A percentile compares a stretch with the other conserved stretches of the same genome.
Evolutionary conservation across 805 yeast genomes (phyloP).

Genomic region (Kluyveromyces dobzhanskii): DNA sequence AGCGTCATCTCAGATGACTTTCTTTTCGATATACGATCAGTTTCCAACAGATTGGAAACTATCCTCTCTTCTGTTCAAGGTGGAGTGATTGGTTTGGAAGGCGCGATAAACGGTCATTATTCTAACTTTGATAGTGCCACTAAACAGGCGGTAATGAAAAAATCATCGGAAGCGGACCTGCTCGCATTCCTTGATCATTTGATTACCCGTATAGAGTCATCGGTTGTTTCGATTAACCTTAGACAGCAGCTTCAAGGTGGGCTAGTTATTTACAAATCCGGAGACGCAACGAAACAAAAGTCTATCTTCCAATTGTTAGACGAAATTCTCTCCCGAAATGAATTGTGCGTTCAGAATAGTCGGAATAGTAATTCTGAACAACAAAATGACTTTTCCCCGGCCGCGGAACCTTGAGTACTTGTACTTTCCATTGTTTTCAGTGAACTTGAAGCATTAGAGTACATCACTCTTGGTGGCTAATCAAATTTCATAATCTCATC

Average conservation of each 20-base stretch:
- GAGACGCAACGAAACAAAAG: constrained; percentile 9
- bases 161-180: constrained; percentile 34
- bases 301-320: constrained; percentile 25
- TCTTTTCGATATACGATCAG: constrained; percentile 43
- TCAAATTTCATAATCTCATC: no score
- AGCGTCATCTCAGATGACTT: constrained; percentile 30
- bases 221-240: constrained; percentile 37
- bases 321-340: constrained; percentile 11
- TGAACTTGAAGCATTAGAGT: no score
- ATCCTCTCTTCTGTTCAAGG: constrained; percentile 45
- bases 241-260: constrained; percentile 30
- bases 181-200: constrained; percentile 53
- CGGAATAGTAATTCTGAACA: no score
- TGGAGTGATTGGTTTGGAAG: constrained; percentile 22
- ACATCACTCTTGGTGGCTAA: no score
- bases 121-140: constrained; percentile 20
- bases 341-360: not conserved
- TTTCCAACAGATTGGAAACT: constrained; percentile 51
- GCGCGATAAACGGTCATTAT: constrained; percentile 3
- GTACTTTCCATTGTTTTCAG: no score
- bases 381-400: no score
- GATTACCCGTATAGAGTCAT: constrained; percentile 60
- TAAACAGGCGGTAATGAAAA: constrained; percentile 14
- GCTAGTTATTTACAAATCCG: constrained; percentile 10
- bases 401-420: no score